A percentile compares a stretch with the other conserved stretches of the same genome.
Evolutionary conservation across 257 asterid genomes (phyloP).

Genomic region (Anisodus acutangulus): DNA sequence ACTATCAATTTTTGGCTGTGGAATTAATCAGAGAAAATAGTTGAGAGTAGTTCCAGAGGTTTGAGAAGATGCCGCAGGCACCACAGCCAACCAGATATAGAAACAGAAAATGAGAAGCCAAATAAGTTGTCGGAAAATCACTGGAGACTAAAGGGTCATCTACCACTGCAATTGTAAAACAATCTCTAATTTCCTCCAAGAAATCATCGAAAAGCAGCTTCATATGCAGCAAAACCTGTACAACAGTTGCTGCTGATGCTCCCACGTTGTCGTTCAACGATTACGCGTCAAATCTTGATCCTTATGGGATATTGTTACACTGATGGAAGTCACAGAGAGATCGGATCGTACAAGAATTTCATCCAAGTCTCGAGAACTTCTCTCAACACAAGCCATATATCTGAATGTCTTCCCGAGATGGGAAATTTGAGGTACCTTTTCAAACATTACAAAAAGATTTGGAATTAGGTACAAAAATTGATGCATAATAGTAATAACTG

Average conservation of each 20-base stretch:
- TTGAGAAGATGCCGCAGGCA: slow-evolving; percentile 41
- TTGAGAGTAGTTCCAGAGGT: slow-evolving; percentile 48
- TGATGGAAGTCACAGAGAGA: slow-evolving; percentile 60
- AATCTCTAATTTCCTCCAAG: slow-evolving; percentile 54
- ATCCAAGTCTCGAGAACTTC: slow-evolving; percentile 67
- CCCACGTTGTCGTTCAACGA: slow-evolving; percentile 57
- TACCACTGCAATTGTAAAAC: slow-evolving; percentile 45
- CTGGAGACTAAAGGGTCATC: slow-evolving; percentile 46
- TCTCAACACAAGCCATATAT: slow-evolving; percentile 54
- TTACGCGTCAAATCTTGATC: slow-evolving; percentile 59
- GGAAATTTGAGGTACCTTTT: slow-evolving; percentile 62
- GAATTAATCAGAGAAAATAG: slow-evolving; percentile 43
- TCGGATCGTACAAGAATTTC: slow-evolving; percentile 82
- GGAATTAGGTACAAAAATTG: neutral
- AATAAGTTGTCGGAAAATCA: neutral
- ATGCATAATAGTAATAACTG: neutral
- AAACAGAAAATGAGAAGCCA: slow-evolving; percentile 32
- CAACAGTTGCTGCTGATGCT: slow-evolving; percentile 28
- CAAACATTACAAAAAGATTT: neutral
- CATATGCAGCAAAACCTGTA: slow-evolving; percentile 71
- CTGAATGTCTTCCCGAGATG: slow-evolving; percentile 75
- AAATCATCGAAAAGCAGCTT: slow-evolving; percentile 63
- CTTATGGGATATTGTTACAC: slow-evolving; percentile 66
- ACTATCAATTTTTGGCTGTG: neutral
- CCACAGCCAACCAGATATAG: slow-evolving; percentile 40